Percentiles rank a stretch among this genome's conserved stretches.
Evolutionary conservation across 2,329 filamentous ascomycete genomes (phyloP).

Genomic region (Thielaviopsis punctulata): DNA sequence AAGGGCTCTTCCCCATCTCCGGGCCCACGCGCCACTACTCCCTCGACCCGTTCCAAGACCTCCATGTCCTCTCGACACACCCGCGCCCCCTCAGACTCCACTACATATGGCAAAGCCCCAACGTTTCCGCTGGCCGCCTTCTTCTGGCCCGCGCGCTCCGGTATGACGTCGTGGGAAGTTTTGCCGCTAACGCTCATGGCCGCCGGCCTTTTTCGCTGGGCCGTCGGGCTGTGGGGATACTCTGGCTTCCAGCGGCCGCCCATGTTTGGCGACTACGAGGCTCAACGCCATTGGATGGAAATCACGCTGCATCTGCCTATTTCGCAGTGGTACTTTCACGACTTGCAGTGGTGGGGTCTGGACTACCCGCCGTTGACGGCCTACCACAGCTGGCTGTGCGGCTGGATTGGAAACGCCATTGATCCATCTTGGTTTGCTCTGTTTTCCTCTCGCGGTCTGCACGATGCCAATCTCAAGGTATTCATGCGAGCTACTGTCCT

Average conservation of each 20-base stretch:
- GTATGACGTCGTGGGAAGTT: slow-evolving; percentile 79
- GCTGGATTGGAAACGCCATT: slow-evolving; percentile 65
- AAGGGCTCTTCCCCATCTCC: slow-evolving; percentile 25
- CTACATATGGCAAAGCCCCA: slow-evolving; percentile 37
- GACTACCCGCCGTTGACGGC: slow-evolving; percentile 96
- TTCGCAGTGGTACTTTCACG: slow-evolving; percentile 95
- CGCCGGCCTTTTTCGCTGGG: slow-evolving; percentile 86
- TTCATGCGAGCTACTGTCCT: slow-evolving; percentile 93
- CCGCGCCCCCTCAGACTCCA: slow-evolving; percentile 20
- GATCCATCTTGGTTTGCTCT: slow-evolving; percentile 78
- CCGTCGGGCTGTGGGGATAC: slow-evolving; percentile 82
- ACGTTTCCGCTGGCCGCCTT: slow-evolving; percentile 87
- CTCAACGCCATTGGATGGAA: slow-evolving; percentile 98
- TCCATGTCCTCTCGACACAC: neutral
- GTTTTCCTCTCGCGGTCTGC: slow-evolving; percentile 61
- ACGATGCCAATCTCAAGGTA: slow-evolving; percentile 67
- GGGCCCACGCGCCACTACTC: neutral
- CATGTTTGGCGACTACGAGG: slow-evolving; percentile 94
- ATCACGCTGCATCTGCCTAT: slow-evolving; percentile 76
- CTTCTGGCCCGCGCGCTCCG: slow-evolving; percentile 75
- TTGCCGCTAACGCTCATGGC: slow-evolving; percentile 77
- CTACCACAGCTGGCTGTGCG: slow-evolving; percentile 94
- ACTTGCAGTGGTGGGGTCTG: slow-evolving; percentile 91
- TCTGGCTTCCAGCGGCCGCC: slow-evolving; percentile 73
- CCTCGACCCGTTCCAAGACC: slow-evolving; percentile 1